Evolutionary conservation across 768 basidiomycete genomes (phyloP).

Genomic region (Rhizopogon vesiculosus): DNA sequence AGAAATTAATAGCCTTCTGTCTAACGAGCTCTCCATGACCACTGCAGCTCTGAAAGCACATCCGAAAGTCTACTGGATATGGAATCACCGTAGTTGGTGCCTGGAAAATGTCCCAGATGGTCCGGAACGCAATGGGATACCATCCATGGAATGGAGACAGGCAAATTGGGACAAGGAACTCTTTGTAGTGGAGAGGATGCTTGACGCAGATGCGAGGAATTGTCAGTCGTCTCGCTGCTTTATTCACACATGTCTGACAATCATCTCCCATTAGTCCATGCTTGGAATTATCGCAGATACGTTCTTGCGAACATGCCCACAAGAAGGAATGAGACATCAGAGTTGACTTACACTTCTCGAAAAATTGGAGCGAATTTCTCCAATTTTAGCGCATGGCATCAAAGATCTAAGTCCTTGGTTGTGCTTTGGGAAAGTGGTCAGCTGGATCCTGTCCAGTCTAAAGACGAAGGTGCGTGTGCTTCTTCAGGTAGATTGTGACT

Average conservation of each 20-base stretch:
- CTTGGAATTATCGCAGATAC: conserved; percentile 93
- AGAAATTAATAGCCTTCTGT: conserved; percentile 58
- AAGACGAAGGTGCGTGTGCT: conserved; percentile 58
- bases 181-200: conserved; percentile 86
- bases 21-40: conserved; percentile 76
- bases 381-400: conserved; percentile 99
- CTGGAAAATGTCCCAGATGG: conserved; percentile 80
- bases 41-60: conserved; percentile 74
- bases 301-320: conserved; percentile 68
- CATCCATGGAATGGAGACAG: conserved; percentile 66
- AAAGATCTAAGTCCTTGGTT: conserved; percentile 77
- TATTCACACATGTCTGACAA: conserved; percentile 1
- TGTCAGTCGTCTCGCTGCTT: conserved; percentile 48
- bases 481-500: not conserved
- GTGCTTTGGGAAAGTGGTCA: conserved; percentile 60
- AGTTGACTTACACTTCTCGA: conserved; percentile 78
- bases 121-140: conserved; percentile 42
- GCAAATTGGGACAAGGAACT: conserved; percentile 84
- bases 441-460: conserved; percentile 47
- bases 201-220: conserved; percentile 87
- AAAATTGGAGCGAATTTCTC: conserved; percentile 96
- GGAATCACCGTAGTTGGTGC: conserved; percentile 98
- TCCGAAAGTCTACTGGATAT: conserved; percentile 98
- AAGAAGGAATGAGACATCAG: conserved; percentile 51
- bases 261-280: conserved; percentile 59